Base-by-base conservation (phyloP, 2,329 filamentous ascomycete species). In the Raffaelea deltoideospora region DNA sequence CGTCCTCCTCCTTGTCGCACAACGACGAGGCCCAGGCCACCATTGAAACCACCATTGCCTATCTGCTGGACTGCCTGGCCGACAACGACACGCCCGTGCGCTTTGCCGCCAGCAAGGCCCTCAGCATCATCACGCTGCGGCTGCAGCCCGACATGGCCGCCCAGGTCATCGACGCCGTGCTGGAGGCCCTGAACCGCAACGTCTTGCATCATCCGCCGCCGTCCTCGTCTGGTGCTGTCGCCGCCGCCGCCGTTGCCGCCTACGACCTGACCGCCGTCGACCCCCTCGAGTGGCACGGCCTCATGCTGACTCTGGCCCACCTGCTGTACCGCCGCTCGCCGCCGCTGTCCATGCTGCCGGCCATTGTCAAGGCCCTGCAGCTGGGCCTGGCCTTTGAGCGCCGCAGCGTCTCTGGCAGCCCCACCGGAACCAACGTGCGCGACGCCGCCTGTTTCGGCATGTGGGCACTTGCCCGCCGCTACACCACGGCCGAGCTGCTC, bases 391-490 rank as follows among this genome's bases (percentile, higher is more conserved):
- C 76, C 1, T 98, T 96, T 51, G 87, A 98, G 55, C 85, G 94
- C 50, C 72, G 87, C 40, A 82, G 79, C 32, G 72, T 84, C 1
- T 85, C 84, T 3, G 88, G 90, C n/a, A 76, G 71, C 11, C 87
- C 84, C 3, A 66, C 88, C 10, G 90, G 90, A 2, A 79, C 83
- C 2, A 94, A 92, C 47, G 87, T 98, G 14, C 75, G 90, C 33
- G 90, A 98, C 59, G 88, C 90, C 11, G 85, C 90, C 3, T 95
- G 87, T 53, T 98, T 96, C 53, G 90, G 90, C 7, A 79, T 96
- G 19, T 98, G 90, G 90, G 81, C 87, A 1, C 56, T 96, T 8
- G 84, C 88, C 18, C 72, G 90, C 38, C 78, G 88, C 37, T 98
- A 96, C 49, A 76, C 73, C 1, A 94, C 86, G 0, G 51, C 63